Evolutionary conservation across 176 grass and related monocot genomes (phyloP), one percentile per base, ranked within the genome.

Genomic region (Musa itinerans): DNA sequence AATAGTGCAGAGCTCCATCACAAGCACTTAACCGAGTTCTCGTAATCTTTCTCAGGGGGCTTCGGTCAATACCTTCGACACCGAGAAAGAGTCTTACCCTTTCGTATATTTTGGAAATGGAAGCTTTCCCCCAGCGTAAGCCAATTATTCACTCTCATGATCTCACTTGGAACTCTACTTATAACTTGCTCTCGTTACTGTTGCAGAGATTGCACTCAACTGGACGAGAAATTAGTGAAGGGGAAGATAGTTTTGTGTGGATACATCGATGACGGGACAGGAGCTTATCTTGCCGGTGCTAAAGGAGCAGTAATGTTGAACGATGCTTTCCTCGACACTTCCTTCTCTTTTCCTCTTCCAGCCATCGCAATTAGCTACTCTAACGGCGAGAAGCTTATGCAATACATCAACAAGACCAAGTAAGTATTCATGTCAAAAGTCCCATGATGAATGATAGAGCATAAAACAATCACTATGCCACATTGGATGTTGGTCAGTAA

Each of bases 401-500:
- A 27, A 0, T 77, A 77, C 49, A 77, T 77, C 2, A 65, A 77
- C 0, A 22, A 17, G 2, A 52, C 20, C n/a, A 66, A 21, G 75
- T 65, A 15, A 76, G 71, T 76, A 5, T 23, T 4, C 34, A 43
- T 43, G 34, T 43, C 34, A 43, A 43, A 5, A 43, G 4, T 43
- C 3, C 0, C 34, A 43, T 43, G 34, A 43, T 43, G 34, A 43
- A 43, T 43, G 4, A 43, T 43, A 43, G 34, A 43, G 3, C 34
- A 43, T 43, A 43, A 43, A 43, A 43, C 34, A 43, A 43, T 43
- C 34, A 43, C 34, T 43, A 43, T 5, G 34, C 34, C 34, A 6
- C 34, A 59, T 48, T 81, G 7, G 54, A 61, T 76, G 79, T 9
- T 83, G n/a, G 52, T 72, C 66, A 86, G 81, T 1, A 74, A 83